Conservation (phyloP, 192 early-diverging fungal species). For the Coemansia sp. region DNA sequence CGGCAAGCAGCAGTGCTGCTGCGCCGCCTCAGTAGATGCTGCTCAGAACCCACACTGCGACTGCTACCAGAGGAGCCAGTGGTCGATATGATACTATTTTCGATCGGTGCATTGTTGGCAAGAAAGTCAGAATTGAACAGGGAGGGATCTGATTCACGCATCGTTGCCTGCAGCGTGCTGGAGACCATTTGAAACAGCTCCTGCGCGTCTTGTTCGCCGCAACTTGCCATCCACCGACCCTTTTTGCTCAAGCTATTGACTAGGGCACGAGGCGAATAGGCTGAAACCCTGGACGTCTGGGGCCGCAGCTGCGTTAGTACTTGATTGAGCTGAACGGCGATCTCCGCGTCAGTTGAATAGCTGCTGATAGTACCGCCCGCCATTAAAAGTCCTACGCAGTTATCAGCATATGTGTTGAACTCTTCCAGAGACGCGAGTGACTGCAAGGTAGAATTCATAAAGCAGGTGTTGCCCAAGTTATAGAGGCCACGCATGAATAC, state of each 20-base stretch:
- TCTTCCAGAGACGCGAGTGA: conserved; percentile 35
- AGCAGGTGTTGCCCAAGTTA: conserved; percentile 88
- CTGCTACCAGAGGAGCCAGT: conserved; percentile 4
- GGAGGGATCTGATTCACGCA: conserved; percentile 32
- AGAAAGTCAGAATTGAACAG: conserved; percentile 39
- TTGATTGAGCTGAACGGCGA: conserved; percentile 27
- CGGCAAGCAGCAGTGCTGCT: conserved; percentile 11
- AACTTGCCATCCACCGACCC: conserved; percentile 56
- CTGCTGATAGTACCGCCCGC: neutral
- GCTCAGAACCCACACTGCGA: neutral
- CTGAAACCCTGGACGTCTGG: conserved; percentile 23
- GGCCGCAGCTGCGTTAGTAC: conserved; percentile 39
- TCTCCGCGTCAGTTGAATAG: conserved; percentile 25
- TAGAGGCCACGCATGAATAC: conserved; percentile 67
- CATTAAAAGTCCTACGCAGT: conserved; percentile 17
- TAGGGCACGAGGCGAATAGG: conserved; percentile 47
- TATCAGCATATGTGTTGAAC: conserved; percentile 42
- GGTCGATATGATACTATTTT: conserved; percentile 30
- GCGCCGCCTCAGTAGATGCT: neutral
- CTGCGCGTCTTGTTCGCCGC: conserved; percentile 64
- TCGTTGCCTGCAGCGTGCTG: conserved; percentile 32
- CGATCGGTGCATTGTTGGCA: conserved; percentile 20
- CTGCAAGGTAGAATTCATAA: conserved; percentile 80
- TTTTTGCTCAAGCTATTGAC: conserved; percentile 53
- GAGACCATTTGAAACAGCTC: conserved; percentile 63